These are phyloP conservation scores for Seiridium unicorne DNA, from an alignment of 2,329 filamentous ascomycete genomes.

Conservation along the genomic window DNA sequence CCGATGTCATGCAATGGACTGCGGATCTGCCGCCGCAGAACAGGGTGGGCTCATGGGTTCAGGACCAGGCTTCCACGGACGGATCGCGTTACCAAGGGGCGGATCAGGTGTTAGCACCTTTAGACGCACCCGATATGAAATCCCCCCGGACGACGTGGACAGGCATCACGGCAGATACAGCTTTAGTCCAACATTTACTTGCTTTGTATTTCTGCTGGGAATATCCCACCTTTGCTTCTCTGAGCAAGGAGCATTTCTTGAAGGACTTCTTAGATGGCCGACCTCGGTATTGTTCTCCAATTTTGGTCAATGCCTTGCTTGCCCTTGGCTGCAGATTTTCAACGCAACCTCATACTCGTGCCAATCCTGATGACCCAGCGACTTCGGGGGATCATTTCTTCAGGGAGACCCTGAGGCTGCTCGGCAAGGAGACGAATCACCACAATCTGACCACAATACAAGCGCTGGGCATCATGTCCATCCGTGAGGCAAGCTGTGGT, in stretches of 20 bases:
- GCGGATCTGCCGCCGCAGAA: constrained; percentile 41
- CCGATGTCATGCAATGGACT: constrained; percentile 46
- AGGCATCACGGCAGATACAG: constrained; percentile 53
- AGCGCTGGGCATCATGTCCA: constrained; percentile 73
- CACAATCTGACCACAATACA: constrained; percentile 70
- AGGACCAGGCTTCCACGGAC: constrained; percentile 35
- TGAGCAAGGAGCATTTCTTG: constrained; percentile 70
- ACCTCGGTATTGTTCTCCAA: constrained; percentile 64
- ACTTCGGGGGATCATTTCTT: constrained; percentile 75
- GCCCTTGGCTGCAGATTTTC: constrained; percentile 70
- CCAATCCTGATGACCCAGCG: constrained; percentile 59
- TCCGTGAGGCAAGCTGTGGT: constrained; percentile 70
- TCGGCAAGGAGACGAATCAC: constrained; percentile 56
- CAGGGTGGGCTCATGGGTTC: constrained; percentile 50
- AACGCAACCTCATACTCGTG: constrained; percentile 60
- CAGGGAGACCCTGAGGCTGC: constrained; percentile 62
- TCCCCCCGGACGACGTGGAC: constrained; percentile 55
- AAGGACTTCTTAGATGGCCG: constrained; percentile 61
- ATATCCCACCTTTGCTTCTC: constrained; percentile 71
- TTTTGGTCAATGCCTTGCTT: constrained; percentile 64
- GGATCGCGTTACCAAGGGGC: constrained; percentile 35
- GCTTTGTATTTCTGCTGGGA: constrained; percentile 73
- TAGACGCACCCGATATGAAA: constrained; percentile 41
- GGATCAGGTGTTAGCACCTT: constrained; percentile 47
- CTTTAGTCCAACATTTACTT: constrained; percentile 62